These are phyloP conservation scores for Nemania sp. DNA, from an alignment of 2,329 filamentous ascomycete species.

Conservation along the genomic window DNA sequence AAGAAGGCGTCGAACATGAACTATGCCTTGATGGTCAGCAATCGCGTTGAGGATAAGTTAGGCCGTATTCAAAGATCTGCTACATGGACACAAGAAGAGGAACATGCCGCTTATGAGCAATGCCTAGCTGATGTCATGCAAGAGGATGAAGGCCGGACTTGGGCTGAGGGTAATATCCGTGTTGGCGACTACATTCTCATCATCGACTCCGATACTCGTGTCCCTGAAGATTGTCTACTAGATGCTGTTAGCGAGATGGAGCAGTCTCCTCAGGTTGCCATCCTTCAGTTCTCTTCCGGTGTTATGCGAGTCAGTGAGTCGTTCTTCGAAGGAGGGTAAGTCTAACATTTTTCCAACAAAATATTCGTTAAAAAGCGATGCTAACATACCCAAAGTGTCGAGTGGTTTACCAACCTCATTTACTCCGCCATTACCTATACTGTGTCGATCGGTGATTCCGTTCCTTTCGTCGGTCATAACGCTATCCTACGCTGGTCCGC, in stretches of 20 bases:
- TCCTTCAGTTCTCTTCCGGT: slow-evolving; percentile 81
- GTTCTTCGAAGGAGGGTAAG: slow-evolving; percentile 70
- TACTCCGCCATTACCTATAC: slow-evolving; percentile 82
- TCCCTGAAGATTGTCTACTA: slow-evolving; percentile 80
- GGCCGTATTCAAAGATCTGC: slow-evolving; percentile 65
- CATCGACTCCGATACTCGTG: slow-evolving; percentile 83
- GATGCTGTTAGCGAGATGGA: slow-evolving; percentile 87
- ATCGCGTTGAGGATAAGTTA: slow-evolving; percentile 78
- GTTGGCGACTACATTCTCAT: slow-evolving; percentile 85
- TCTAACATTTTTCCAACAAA: slow-evolving; percentile 14
- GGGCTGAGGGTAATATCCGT: slow-evolving; percentile 88
- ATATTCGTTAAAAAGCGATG: slow-evolving; percentile 10
- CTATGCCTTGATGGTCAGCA: slow-evolving; percentile 74
- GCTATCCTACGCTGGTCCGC: slow-evolving; percentile 81
- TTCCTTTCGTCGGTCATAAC: slow-evolving; percentile 85
- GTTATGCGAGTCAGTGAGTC: slow-evolving; percentile 83
- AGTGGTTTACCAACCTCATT: slow-evolving; percentile 79
- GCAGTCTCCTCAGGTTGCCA: slow-evolving; percentile 80
- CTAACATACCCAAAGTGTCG: slow-evolving; percentile 63
- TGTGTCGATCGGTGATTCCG: slow-evolving; percentile 81
- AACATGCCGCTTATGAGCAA: slow-evolving; percentile 73
- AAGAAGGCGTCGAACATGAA: slow-evolving; percentile 82
- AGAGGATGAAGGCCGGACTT: slow-evolving; percentile 73
- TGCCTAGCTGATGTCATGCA: slow-evolving; percentile 75
- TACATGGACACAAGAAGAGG: slow-evolving; percentile 76